These are phyloP conservation scores for Neurospora sp. DNA, from an alignment of 495 filamentous ascomycete species.

Conservation along the genomic window DNA sequence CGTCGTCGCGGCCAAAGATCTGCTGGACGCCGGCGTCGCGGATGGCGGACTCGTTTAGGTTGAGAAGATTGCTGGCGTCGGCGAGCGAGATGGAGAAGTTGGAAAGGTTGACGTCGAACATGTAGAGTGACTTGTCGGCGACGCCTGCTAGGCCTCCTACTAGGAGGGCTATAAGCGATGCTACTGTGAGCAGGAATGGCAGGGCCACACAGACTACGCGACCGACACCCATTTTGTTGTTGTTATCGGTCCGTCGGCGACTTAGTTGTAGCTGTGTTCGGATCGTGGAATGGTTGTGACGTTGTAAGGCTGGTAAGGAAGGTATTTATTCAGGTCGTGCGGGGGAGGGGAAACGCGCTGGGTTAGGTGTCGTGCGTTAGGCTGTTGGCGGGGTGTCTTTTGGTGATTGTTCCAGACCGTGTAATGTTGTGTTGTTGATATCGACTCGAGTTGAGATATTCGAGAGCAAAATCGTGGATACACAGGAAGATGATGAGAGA, in stretches of 20 bases:
- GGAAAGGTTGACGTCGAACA: slow-evolving; percentile 57
- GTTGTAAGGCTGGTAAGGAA: neutral
- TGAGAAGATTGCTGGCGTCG: slow-evolving; percentile 12
- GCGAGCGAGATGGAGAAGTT: slow-evolving; percentile 33
- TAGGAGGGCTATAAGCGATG: slow-evolving; percentile 60
- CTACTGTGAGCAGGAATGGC: slow-evolving; percentile 67
- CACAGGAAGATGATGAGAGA: neutral
- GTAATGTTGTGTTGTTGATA: neutral
- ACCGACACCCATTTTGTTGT: slow-evolving; percentile 37
- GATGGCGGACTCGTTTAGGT: neutral
- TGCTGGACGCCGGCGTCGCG: slow-evolving; percentile 3
- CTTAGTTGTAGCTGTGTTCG: neutral
- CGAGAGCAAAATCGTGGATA: neutral
- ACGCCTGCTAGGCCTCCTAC: slow-evolving; percentile 65
- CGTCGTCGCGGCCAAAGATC: slow-evolving; percentile 3
- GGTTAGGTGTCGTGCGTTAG: neutral
- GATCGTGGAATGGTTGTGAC: neutral
- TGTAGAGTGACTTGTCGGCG: slow-evolving; percentile 56
- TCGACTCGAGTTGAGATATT: neutral
- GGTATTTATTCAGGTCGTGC: neutral
- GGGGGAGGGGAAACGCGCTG: neutral
- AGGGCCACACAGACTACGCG: slow-evolving; percentile 71
- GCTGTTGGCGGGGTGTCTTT: neutral
- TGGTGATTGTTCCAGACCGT: neutral
- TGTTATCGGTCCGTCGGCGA: neutral